phyloP scores from a whole-genome alignment of 2,329 filamentous ascomycete genomes.

The Cercospora berteroae region DNA sequence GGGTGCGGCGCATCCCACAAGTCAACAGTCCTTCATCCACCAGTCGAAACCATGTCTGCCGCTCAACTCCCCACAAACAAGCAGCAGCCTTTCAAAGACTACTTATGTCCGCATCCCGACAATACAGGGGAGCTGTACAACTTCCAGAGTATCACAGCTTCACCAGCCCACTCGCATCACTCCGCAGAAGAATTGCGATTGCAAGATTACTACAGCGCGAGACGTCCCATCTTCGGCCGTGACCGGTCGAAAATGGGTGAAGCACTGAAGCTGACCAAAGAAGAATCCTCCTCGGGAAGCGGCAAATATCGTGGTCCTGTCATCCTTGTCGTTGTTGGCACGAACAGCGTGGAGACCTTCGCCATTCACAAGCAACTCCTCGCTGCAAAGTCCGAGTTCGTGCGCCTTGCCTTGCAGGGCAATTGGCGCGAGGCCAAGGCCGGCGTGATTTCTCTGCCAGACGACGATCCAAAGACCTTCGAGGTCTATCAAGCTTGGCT shows the following conservation, averaged over 20 bases:
- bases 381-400: constrained; percentile 10
- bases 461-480: constrained; percentile 17
- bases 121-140: no score
- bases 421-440: constrained; percentile 18
- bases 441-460: constrained; percentile 12
- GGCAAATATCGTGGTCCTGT: not conserved
- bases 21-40: no score
- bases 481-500: constrained; percentile 24
- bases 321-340: constrained; percentile 12
- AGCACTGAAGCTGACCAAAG: not conserved
- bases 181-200: not conserved
- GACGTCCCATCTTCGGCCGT: not conserved
- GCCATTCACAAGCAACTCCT: constrained; percentile 11
- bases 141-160: no score
- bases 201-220: not conserved
- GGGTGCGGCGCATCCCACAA: no score
- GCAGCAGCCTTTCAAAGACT: no score
- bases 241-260: not conserved
- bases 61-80: no score
- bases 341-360: not conserved
- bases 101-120: no score
- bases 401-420: constrained; percentile 9
- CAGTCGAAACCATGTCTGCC: no score
- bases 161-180: not conserved
- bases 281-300: not conserved